Evolutionary conservation across 2,329 filamentous ascomycete species (phyloP), one percentile per base, ranked within the genome.

Genomic region (Trichoderma simmonsii): DNA sequence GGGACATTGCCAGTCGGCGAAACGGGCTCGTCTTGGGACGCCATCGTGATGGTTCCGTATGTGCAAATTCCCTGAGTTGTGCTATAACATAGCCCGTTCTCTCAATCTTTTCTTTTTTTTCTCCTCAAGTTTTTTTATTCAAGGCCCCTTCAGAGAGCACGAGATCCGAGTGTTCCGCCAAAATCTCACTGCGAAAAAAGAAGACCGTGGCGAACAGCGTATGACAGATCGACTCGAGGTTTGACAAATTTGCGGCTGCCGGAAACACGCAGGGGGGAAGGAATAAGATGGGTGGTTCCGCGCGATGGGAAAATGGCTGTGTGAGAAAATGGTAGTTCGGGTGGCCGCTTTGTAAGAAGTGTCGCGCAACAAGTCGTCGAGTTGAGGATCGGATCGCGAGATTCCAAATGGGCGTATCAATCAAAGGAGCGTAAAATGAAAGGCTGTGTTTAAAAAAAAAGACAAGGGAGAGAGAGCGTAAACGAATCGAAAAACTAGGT

Each of bases 1-100:
- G 80, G 79, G 51, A 82, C 82, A 66, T 84, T 81, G 66, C 78
- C 77, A 59, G 83, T 81, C 71, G 82, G 81, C 65, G 78, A 77
- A 34, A 81, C 77, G 72, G 78, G 80, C 72, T 79, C 77, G 72
- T 79, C 79, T 48, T 83, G 82, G 21, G 80, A 78, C 62, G 82
- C 79, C 84, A 85, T 85, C 71, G 74, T 75, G 71, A 73, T 67
- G 62, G 61, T 71, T 32, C 62, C 32, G 34, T 72, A 43, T 57
- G 32, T 54, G 56, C 32, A 57, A 24, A 12, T 30, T 54, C 14
- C 18, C 36, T 68, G 57, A 70, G 61, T 74, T 66, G 73, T 62
- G 74, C 75, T 75, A 75, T 71, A 70, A 73, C 73, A 76, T 75
- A 67, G 61, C 68, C 71, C 39, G 61, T 26, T 57, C 11, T 21